Percentiles rank a stretch among this genome's conserved stretches.
Conservation (phyloP, 106 monocot genomes). For the Allium cepa region DNA sequence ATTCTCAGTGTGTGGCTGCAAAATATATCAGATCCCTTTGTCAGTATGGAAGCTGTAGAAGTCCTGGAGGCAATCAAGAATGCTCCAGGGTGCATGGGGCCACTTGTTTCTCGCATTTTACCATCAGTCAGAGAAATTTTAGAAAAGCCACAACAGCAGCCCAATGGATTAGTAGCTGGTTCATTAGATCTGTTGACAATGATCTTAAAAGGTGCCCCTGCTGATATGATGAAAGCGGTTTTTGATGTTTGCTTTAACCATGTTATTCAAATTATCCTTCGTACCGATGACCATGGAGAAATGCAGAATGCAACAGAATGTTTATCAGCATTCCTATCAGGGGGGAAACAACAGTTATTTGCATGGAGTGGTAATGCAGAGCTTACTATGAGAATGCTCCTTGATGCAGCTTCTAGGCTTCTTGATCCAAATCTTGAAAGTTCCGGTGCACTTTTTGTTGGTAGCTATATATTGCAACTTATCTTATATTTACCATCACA, state of each 20-base stretch:
- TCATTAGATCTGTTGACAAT: constrained; percentile 90
- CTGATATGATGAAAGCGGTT: constrained; percentile 56
- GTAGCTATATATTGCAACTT: constrained; percentile 83
- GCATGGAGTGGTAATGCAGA: constrained; percentile 57
- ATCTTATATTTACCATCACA: constrained; percentile 81
- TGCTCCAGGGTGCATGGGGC: constrained; percentile 81
- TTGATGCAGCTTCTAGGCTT: constrained; percentile 89
- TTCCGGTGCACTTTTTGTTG: constrained; percentile 90
- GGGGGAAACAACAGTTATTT: constrained; percentile 79
- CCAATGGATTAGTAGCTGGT: constrained; percentile 71
- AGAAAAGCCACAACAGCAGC: constrained; percentile 71
- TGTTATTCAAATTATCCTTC: constrained; percentile 50
- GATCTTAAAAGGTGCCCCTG: constrained; percentile 75
- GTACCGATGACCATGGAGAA: constrained; percentile 88
- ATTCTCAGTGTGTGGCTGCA: constrained; percentile 83
- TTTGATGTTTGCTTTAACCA: constrained; percentile 77
- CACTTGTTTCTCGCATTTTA: constrained; percentile 69
- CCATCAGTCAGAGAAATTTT: constrained; percentile 66
- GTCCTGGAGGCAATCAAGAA: constrained; percentile 95
- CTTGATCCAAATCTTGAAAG: constrained; percentile 83
- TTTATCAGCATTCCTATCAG: constrained; percentile 67
- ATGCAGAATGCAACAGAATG: constrained; percentile 99
- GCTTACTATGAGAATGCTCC: constrained; percentile 66
- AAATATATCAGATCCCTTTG: constrained; percentile 90
- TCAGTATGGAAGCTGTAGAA: constrained; percentile 88